phyloP scores from a whole-genome alignment of 169 alveolate species.

The Plasmodium cynomolgi region DNA sequence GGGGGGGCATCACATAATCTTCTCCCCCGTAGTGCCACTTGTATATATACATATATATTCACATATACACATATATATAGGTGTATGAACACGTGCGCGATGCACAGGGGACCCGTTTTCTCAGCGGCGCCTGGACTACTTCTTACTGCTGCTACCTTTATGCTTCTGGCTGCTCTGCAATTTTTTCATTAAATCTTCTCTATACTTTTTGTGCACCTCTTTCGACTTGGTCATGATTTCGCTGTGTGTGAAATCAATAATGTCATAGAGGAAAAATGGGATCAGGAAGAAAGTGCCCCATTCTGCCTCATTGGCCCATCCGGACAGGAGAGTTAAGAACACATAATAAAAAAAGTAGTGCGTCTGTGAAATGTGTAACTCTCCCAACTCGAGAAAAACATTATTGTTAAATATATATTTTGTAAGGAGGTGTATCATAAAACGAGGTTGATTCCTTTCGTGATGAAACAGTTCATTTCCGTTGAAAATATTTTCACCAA shows the following conservation, averaged over 20 bases:
- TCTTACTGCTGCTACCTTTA: not conserved
- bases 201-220: constrained; percentile 45
- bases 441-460: constrained; percentile 20
- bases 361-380: constrained; percentile 45
- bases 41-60: not conserved
- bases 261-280: constrained; percentile 38
- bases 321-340: constrained; percentile 56
- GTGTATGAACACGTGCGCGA: not conserved
- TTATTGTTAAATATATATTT: constrained; percentile 56
- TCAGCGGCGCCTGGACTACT: not conserved
- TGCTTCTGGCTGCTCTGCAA: constrained; percentile 6
- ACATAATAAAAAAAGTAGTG: constrained; percentile 70
- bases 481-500: constrained; percentile 35
- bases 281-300: constrained; percentile 63
- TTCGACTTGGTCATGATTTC: constrained; percentile 39
- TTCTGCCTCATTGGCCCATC: constrained; percentile 73
- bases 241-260: constrained; percentile 21
- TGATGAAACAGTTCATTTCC: constrained; percentile 45
- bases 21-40: not conserved
- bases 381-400: constrained; percentile 45
- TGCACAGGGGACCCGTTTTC: not conserved
- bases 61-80: too few relatives aligned
- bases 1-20: not conserved
- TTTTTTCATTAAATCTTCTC: constrained; percentile 18
- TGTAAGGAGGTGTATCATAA: constrained; percentile 13